Percentiles rank a stretch among this genome's conserved stretches.
These are phyloP conservation scores for Dianthus caryophyllus DNA, from an alignment of 148 eudicot species.

Conservation along the genomic window DNA sequence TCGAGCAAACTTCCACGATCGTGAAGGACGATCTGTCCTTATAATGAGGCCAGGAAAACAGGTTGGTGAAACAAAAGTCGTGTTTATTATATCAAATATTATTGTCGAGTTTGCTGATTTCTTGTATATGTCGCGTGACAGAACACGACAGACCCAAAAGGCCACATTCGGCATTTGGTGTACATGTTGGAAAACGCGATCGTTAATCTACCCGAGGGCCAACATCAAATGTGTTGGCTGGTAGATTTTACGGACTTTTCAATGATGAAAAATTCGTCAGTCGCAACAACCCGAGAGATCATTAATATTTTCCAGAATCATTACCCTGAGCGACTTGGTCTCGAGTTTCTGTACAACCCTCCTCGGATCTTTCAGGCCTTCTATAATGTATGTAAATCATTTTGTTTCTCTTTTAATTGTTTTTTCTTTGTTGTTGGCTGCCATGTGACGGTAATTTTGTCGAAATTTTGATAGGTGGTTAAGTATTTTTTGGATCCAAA, in stretches of 20 bases:
- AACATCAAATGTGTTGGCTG: constrained; percentile 92
- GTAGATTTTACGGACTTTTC: constrained; percentile 83
- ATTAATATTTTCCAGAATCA: constrained; percentile 71
- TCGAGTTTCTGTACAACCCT: constrained; percentile 68
- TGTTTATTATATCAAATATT: too few species aligned
- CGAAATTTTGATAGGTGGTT: constrained; percentile 35
- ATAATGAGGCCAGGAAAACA: constrained; percentile 97
- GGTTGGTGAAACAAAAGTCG: constrained; percentile 29
- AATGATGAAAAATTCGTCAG: constrained; percentile 48
- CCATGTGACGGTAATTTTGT: constrained; percentile 6
- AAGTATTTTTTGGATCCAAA: constrained; percentile 69
- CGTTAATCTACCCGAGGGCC: constrained; percentile 80
- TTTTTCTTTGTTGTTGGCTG: background rate
- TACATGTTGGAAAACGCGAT: constrained; percentile 81
- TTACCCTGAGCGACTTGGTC: constrained; percentile 92
- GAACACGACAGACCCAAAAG: constrained; percentile 66
- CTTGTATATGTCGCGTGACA: constrained; percentile 24
- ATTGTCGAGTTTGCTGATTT: too few species aligned
- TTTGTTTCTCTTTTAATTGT: background rate
- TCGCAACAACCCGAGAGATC: constrained; percentile 71
- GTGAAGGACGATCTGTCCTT: constrained; percentile 71
- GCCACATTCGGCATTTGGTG: constrained; percentile 75
- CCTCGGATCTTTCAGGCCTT: constrained; percentile 81
- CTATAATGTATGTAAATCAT: constrained; percentile 46
- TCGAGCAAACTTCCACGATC: constrained; percentile 76